Percentiles rank a stretch among this genome's conserved stretches.
These are phyloP conservation scores for Pezicula neosporulosa DNA, from an alignment of 2,329 filamentous ascomycete species.

Conservation along the genomic window DNA sequence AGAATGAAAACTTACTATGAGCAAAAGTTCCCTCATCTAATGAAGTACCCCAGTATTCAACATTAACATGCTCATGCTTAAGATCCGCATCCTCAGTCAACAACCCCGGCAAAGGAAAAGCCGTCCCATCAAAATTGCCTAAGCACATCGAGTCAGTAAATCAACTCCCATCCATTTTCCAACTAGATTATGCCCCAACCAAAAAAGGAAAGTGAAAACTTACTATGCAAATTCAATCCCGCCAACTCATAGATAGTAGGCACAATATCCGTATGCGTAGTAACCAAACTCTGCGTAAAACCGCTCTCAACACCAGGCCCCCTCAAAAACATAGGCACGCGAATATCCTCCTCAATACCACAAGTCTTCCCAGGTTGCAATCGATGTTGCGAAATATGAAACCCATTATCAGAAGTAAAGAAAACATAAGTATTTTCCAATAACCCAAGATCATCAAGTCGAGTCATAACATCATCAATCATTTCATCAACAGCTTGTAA, in stretches of 20 bases:
- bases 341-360: conserved; percentile 47
- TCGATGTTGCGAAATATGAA: conserved; percentile 50
- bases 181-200: no score
- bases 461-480: conserved; percentile 41
- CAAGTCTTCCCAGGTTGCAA: conserved; percentile 47
- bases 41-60: conserved; percentile 41
- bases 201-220: conserved; percentile 5
- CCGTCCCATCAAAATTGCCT: no score
- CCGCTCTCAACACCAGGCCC: conserved; percentile 51
- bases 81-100: conserved; percentile 14
- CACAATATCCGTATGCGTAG: conserved; percentile 50
- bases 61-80: conserved; percentile 43
- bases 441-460: conserved; percentile 34
- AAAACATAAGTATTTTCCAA: conserved; percentile 51
- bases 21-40: conserved; percentile 19
- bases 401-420: conserved; percentile 54
- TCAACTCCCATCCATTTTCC: no score
- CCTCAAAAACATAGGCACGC: conserved; percentile 52
- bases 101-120: not conserved
- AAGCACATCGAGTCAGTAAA: not conserved
- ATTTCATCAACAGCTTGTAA: conserved; percentile 55
- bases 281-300: conserved; percentile 37
- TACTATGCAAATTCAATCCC: conserved; percentile 38
- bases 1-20: conserved; percentile 6
- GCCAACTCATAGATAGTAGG: conserved; percentile 43